These are phyloP conservation scores for Daldinia childiae DNA, from an alignment of 495 filamentous ascomycete species.

Conservation along the genomic window DNA sequence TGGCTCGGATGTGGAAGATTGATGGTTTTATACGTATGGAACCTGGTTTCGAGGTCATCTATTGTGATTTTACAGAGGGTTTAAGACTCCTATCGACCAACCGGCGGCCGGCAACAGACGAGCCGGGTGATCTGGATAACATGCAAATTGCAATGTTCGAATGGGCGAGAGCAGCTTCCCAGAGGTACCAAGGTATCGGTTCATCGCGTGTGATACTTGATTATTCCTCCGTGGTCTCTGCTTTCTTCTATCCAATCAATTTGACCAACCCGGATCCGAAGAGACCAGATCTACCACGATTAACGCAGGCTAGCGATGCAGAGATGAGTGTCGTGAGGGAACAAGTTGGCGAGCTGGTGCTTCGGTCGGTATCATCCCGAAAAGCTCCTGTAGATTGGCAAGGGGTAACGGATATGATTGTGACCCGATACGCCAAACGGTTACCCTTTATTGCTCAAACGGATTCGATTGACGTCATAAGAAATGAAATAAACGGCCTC, in stretches of 20 bases:
- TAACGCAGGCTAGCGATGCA: slow-evolving; percentile 49
- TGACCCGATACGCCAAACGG: slow-evolving; percentile 64
- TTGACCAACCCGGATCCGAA: slow-evolving; percentile 59
- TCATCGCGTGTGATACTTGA: slow-evolving; percentile 63
- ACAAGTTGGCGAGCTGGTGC: slow-evolving; percentile 55
- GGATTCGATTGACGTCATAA: slow-evolving; percentile 47
- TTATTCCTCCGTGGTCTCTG: slow-evolving; percentile 69
- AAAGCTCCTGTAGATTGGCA: slow-evolving; percentile 65
- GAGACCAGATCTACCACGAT: slow-evolving; percentile 55
- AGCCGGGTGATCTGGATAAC: slow-evolving; percentile 9
- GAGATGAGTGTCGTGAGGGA: slow-evolving; percentile 55
- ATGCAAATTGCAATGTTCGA: slow-evolving; percentile 37
- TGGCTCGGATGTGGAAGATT: slow-evolving; percentile 62
- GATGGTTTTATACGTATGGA: slow-evolving; percentile 74
- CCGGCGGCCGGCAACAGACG: slow-evolving; percentile 5
- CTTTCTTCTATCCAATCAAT: slow-evolving; percentile 64
- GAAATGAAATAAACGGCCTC: slow-evolving; percentile 56
- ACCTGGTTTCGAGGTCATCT: slow-evolving; percentile 73
- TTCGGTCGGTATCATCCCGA: slow-evolving; percentile 12
- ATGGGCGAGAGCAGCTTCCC: slow-evolving; percentile 55
- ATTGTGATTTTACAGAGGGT: slow-evolving; percentile 65
- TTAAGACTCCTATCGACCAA: slow-evolving; percentile 35
- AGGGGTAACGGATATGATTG: slow-evolving; percentile 67
- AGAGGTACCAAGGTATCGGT: slow-evolving; percentile 69
- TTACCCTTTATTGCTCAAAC: slow-evolving; percentile 59